Conservation (phyloP, 345 rosid species). For the Syzygium grande region DNA sequence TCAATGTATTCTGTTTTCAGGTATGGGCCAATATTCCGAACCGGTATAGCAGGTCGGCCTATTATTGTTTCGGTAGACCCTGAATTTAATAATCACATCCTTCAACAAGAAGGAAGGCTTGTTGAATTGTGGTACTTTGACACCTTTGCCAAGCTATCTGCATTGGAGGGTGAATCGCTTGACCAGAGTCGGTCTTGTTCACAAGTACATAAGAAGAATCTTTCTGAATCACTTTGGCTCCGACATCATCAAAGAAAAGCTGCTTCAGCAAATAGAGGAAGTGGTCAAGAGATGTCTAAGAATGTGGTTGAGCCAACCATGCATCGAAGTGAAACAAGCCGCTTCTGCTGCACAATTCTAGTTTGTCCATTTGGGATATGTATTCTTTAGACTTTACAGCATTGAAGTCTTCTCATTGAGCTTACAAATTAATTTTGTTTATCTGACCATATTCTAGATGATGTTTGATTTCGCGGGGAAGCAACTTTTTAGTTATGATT, state of each 20-base stretch:
- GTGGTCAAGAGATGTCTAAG: background rate
- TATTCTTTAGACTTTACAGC: background rate
- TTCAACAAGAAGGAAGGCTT: conserved; percentile 8
- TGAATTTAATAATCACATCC: conserved; percentile 7
- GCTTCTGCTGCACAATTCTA: background rate
- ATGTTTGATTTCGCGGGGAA: conserved; percentile 5
- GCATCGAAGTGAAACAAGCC: conserved; percentile 6
- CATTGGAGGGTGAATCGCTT: background rate
- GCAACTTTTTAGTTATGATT: conserved; percentile 7
- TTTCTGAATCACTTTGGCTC: conserved; percentile 6
- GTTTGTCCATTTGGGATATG: background rate
- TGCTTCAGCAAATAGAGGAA: conserved; percentile 5
- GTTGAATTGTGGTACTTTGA: conserved; percentile 11
- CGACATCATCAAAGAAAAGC: conserved; percentile 10
- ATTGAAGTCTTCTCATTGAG: background rate
- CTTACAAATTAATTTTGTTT: background rate
- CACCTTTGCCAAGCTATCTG: conserved; percentile 9
- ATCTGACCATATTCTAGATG: background rate
- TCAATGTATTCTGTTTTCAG: background rate
- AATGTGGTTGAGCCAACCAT: conserved; percentile 10
- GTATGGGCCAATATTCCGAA: conserved; percentile 14
- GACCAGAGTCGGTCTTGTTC: background rate
- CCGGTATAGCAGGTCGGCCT: conserved; percentile 8
- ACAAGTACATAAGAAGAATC: conserved; percentile 7
- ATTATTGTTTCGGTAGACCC: conserved; percentile 15